Base-by-base conservation (phyloP, 257 asterid genomes). In the Salvia hispanica region DNA sequence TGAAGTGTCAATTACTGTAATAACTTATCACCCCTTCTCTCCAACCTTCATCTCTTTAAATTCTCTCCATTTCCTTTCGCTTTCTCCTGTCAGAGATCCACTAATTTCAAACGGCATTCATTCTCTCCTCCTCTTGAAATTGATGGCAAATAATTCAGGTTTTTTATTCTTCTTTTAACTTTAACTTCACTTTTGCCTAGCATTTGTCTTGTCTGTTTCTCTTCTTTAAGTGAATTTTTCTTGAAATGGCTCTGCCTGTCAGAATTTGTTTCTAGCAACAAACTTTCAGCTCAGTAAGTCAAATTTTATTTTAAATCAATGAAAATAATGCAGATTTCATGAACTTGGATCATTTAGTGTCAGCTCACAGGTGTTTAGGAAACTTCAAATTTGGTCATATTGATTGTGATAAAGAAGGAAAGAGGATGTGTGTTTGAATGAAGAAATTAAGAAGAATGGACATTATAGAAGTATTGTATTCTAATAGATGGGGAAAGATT, bases 71-170 rank as follows among this genome's bases (percentile, higher is more conserved):
- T 16, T 21, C 10, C 48, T 18, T 13, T 13, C 10, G 11, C 54
- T 66, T 21, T 52, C 57, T 18, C 28, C 10, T 40, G 42, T 13
- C 70, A 5, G 11, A 37, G 25, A 45, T 40, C 54, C 63, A 47
- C 40, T 13, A 10, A 8, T 25, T 33, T 28, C 11, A 6, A 3
- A 14, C 9, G 5, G 7, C 50, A 2, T 48, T 34, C 50, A 2
- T 48, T 34, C 28, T 60, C 58, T 13, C 58, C 67, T 66, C 51
- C 74, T 73, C 69, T 66, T 28, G 16, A 55, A 11, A 21, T 40
- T 71, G 31, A 62, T 54, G 10, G 36, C 57, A 16, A 75, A 25
- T n/a, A 70, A 65, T 57, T 72, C 82, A 76, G 82, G 86, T 78
- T 25, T 53, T 64, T 1, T 45, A 3, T 25, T 73, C 57, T 4